These are phyloP conservation scores for Aspergillus alliaceus DNA, from an alignment of 2,329 filamentous ascomycete species.

Conservation along the genomic window DNA sequence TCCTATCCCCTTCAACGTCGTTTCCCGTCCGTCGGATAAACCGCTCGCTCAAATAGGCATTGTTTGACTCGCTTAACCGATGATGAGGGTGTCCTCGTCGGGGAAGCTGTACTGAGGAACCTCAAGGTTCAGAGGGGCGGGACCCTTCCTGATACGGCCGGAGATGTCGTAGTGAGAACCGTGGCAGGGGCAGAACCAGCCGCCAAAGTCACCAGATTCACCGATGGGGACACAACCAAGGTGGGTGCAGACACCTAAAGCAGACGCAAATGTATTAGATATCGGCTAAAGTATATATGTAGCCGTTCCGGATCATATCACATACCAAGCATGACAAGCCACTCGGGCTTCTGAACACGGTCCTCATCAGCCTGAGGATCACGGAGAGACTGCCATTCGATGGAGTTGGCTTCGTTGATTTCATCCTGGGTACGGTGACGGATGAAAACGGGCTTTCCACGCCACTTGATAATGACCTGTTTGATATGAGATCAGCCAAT, in stretches of 20 bases:
- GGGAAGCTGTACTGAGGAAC: slow-evolving; percentile 91
- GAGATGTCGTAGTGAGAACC: slow-evolving; percentile 99
- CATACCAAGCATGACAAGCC: slow-evolving; percentile 96
- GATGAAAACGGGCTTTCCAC: slow-evolving; percentile 99
- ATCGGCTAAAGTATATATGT: neutral
- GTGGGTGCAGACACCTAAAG: slow-evolving; percentile 94
- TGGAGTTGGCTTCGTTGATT: slow-evolving; percentile 91
- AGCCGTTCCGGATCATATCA: slow-evolving; percentile 4
- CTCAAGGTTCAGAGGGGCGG: slow-evolving; percentile 96
- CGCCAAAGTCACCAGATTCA: slow-evolving; percentile 95
- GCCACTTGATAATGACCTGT: slow-evolving; percentile 99
- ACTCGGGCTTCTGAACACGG: slow-evolving; percentile 97
- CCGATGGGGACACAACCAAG: slow-evolving; percentile 98
- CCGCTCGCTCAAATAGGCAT: neutral
- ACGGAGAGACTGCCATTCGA: slow-evolving; percentile 78
- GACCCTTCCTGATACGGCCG: slow-evolving; percentile 95
- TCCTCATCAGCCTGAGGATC: slow-evolving; percentile 89
- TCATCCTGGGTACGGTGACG: slow-evolving; percentile 92
- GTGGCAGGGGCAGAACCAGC: slow-evolving; percentile 99
- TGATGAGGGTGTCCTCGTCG: slow-evolving; percentile 82
- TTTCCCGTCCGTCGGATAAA: slow-evolving; percentile 2
- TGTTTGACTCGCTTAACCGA: slow-evolving; percentile 68
- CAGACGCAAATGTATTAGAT: neutral
- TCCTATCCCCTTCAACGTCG: slow-evolving; percentile 9
- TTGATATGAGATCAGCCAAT: slow-evolving; percentile 10